Evolutionary conservation across 306 rosid genomes (phyloP).

Genomic region (Astragalus glycyphyllos): DNA sequence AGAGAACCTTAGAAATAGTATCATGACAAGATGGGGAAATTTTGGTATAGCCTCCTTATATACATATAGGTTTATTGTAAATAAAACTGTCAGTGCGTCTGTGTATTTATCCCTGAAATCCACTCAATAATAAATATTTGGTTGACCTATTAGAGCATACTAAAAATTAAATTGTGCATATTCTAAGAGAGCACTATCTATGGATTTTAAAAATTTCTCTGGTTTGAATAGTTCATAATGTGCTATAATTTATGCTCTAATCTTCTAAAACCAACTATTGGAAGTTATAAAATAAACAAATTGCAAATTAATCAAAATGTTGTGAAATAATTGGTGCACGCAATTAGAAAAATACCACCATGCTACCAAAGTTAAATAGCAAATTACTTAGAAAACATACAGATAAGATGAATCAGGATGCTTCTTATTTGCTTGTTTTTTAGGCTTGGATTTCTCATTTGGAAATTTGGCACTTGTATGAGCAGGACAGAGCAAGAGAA

Average conservation of each 20-base stretch:
- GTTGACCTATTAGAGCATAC: background rate
- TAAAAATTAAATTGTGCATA: background rate
- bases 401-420: slow-evolving; percentile 36
- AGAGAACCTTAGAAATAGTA: slow-evolving; percentile 35
- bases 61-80: background rate
- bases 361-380: slow-evolving; percentile 17
- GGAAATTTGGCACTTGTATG: slow-evolving; percentile 76
- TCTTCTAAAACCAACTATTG: background rate
- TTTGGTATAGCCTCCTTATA: background rate
- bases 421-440: slow-evolving; percentile 44
- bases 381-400: slow-evolving; percentile 41
- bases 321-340: background rate
- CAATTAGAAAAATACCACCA: slow-evolving; percentile 5
- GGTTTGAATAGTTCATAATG: background rate
- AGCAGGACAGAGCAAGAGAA: slow-evolving; percentile 79
- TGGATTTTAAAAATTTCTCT: background rate
- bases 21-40: background rate
- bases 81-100: background rate
- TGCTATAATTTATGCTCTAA: background rate
- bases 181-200: background rate
- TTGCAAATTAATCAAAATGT: background rate
- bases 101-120: background rate
- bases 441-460: slow-evolving; percentile 57
- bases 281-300: background rate
- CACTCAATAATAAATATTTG: slow-evolving; percentile 5